Base-by-base conservation (phyloP, 2,329 filamentous ascomycete genomes). In the Neonectria faginata region DNA sequence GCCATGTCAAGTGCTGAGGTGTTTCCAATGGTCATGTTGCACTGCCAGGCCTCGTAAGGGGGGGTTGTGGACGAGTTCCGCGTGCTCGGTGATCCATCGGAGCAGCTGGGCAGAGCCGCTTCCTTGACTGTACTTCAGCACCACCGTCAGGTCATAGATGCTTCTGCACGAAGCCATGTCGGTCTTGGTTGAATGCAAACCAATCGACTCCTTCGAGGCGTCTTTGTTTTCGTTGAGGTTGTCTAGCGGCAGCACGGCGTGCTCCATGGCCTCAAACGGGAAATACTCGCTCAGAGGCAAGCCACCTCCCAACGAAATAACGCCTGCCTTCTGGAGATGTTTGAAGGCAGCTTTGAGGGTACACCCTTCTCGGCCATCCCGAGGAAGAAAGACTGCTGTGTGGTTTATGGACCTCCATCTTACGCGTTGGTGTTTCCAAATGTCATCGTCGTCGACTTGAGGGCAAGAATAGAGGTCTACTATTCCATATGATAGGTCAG, bases 11-110 rank as follows among this genome's bases (percentile, higher is more conserved):
- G 83, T 1, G 88, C 86, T 25, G 85, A 88, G 1, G 91, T 93
- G 73, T 85, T 90, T 36, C 91, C 91, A 33, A 88, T 81, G n/a
- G 84, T 89, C 79, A 92, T 81, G 51, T 84, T 86, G 73, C 89
- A 91, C 69, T 86, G 83, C 91, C 91, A 93, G 75, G 93, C 89
- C 39, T 85, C 81, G 74, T 93, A 93, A 0, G 88, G 89, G 33
- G 33, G 91, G 91, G 67, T 88, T 84, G 76, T 92, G 90, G 12
- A 92, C 87, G 65, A 93, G 84, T 76, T 93, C 91, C 0, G 90
- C 92, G 76, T 93, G 91, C 79, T 93, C 91, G 0, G 90, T 91
- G 39, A 93, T 79, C 77, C 88, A 93, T 50, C 91, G 85, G 47
- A 93, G 78, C 63, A 93, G 77, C 74, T 92, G 91, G 3, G 90